Evolutionary conservation across 2,329 filamentous ascomycete genomes (phyloP).

Genomic region (Ramularia collo-cygni): DNA sequence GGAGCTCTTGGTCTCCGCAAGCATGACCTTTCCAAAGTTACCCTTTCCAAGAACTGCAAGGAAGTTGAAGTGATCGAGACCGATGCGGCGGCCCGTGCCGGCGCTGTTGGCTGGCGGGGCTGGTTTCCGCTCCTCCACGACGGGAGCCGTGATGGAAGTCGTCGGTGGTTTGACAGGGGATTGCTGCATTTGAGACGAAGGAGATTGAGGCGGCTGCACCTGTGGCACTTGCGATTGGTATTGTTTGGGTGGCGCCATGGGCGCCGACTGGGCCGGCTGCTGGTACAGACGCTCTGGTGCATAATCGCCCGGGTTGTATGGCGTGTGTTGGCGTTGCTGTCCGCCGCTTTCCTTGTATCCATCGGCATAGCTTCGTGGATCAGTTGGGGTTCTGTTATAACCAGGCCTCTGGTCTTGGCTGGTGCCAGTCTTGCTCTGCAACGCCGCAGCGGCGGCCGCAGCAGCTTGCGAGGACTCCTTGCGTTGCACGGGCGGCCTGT

Average conservation of each 20-base stretch:
- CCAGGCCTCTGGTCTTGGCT: constrained; percentile 33
- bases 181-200: constrained; percentile 27
- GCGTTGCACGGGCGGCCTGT: constrained; percentile 42
- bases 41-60: constrained; percentile 95
- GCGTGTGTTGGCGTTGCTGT: constrained; percentile 36
- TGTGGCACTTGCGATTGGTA: constrained; percentile 45
- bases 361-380: constrained; percentile 31
- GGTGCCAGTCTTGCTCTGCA: constrained; percentile 34
- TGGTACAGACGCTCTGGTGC: constrained; percentile 41
- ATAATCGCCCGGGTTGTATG: constrained; percentile 73
- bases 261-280: constrained; percentile 42
- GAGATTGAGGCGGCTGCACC: constrained; percentile 34
- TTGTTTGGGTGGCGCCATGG: constrained; percentile 49
- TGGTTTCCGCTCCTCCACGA: constrained; percentile 45
- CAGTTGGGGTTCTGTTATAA: constrained; percentile 41
- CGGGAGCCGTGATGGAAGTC: constrained; percentile 22
- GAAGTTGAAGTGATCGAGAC: constrained; percentile 98
- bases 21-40: constrained; percentile 99
- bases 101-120: constrained; percentile 60
- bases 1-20: constrained; percentile 90
- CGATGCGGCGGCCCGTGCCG: constrained; percentile 78
- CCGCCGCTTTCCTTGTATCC: constrained; percentile 27
- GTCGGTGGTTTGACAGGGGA: constrained; percentile 31
- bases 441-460: constrained; percentile 40
- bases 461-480: constrained; percentile 45